These are phyloP conservation scores for Penicillium dipodomyicola DNA, from an alignment of 495 filamentous ascomycete genomes.

Conservation along the genomic window DNA sequence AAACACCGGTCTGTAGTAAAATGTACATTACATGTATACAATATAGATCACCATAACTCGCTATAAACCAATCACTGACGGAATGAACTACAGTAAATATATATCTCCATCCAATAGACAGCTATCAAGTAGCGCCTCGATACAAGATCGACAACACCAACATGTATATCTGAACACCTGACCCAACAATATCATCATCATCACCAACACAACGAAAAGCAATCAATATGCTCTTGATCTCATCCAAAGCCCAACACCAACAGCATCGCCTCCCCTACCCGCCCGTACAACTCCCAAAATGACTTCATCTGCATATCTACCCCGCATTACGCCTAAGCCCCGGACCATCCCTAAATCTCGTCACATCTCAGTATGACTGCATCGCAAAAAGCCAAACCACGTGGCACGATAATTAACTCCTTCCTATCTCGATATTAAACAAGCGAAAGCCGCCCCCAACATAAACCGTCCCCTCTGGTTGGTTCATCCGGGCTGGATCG, in stretches of 20 bases:
- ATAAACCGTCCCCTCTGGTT: not conserved
- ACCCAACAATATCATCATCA: not conserved
- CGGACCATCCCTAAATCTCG: not conserved
- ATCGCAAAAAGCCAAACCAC: not conserved
- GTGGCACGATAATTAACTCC: not conserved
- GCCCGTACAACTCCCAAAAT: not conserved
- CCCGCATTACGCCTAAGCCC: not conserved
- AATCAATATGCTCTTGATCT: not conserved
- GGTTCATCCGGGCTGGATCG: not conserved
- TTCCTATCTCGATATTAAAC: not conserved
- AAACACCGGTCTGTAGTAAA: not conserved
- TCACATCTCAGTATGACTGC: not conserved
- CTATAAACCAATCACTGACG: not conserved
- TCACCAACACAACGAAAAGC: not conserved
- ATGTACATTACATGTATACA: not conserved
- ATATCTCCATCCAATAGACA: not conserved
- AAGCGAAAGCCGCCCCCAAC: not conserved
- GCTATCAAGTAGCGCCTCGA: not conserved
- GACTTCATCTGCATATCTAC: conserved; percentile 7
- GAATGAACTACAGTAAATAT: not conserved
- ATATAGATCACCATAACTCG: not conserved
- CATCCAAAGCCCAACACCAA: not conserved
- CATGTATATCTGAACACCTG: not conserved
- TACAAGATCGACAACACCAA: conserved; percentile 1
- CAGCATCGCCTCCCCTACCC: not conserved